phyloP scores from a whole-genome alignment of 2,329 filamentous ascomycete species.

The Fusarium kyushuense region DNA sequence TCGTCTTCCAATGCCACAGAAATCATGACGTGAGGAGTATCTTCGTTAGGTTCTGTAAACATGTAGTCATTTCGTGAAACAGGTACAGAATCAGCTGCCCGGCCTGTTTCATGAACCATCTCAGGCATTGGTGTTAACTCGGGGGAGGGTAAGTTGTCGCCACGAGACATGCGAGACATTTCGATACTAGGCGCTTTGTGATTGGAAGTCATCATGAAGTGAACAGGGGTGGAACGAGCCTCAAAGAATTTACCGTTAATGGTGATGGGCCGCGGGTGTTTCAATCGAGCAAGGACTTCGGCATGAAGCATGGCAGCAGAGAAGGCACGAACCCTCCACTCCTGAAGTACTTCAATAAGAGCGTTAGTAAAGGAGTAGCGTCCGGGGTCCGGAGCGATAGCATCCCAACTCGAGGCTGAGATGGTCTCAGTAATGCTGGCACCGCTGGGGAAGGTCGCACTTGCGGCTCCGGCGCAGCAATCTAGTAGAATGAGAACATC shows the following conservation, averaged over 20 bases:
- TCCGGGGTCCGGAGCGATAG: conserved; percentile 69
- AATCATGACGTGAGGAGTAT: conserved; percentile 71
- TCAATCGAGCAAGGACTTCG: conserved; percentile 69
- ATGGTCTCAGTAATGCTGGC: conserved; percentile 72
- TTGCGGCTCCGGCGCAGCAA: conserved; percentile 70
- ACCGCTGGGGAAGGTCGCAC: conserved; percentile 68
- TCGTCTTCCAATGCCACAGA: conserved; percentile 70
- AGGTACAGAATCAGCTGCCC: conserved; percentile 44
- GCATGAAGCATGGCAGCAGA: conserved; percentile 72
- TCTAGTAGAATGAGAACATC: conserved; percentile 70
- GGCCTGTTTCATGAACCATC: conserved; percentile 41
- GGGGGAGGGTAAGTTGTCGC: conserved; percentile 45
- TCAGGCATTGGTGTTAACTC: conserved; percentile 38
- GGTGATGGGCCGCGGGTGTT: conserved; percentile 68
- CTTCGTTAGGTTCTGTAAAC: conserved; percentile 62
- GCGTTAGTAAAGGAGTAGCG: conserved; percentile 71
- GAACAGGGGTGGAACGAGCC: conserved; percentile 68
- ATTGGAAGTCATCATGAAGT: conserved; percentile 73
- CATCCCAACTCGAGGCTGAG: conserved; percentile 72
- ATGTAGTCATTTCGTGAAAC: conserved; percentile 46
- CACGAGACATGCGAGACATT: conserved; percentile 55
- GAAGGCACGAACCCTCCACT: conserved; percentile 67
- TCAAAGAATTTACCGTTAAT: conserved; percentile 70
- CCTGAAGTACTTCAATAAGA: conserved; percentile 68
- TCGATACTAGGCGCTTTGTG: conserved; percentile 70